phyloP scores from a whole-genome alignment of 2,329 filamentous ascomycete genomes.

The Cryphonectria carpinicola region DNA sequence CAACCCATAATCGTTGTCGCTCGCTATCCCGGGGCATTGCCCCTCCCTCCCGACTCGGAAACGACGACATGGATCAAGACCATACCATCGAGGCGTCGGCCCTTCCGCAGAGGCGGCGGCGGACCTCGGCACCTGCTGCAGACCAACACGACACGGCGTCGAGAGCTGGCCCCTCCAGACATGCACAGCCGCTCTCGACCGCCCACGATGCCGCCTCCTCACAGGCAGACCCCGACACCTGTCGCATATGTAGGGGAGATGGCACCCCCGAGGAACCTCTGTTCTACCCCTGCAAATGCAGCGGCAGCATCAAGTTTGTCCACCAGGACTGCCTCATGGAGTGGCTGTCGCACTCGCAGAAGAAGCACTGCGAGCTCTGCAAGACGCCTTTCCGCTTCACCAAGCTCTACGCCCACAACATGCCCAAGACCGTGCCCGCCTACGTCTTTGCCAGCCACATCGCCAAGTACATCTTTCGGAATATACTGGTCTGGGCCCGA shows the following conservation, averaged over 20 bases:
- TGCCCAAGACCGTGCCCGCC: conserved; percentile 83
- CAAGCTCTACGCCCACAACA: conserved; percentile 92
- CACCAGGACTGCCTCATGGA: conserved; percentile 99
- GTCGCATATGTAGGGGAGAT: conserved; percentile 94
- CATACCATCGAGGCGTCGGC: conserved; percentile 21
- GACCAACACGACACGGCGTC: conserved; percentile 14
- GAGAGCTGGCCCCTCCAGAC: conserved; percentile 11
- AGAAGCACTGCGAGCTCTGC: conserved; percentile 99
- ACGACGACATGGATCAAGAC: conserved; percentile 25
- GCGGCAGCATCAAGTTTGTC: conserved; percentile 97
- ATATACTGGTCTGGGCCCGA: conserved; percentile 77
- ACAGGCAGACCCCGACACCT: conserved; percentile 71
- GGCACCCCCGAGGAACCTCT: conserved; percentile 80
- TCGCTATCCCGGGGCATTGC: conserved; percentile 25
- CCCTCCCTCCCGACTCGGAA: conserved; percentile 21
- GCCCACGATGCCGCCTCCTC: conserved; percentile 26
- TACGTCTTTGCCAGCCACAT: conserved; percentile 82
- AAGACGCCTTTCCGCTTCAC: conserved; percentile 98
- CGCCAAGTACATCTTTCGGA: conserved; percentile 70
- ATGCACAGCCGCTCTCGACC: conserved; percentile 1
- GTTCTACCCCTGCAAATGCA: conserved; percentile 98
- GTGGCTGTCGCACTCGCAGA: conserved; percentile 97
- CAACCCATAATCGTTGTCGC: conserved; percentile 16
- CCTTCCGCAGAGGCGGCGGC: conserved; percentile 22
- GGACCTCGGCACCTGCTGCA: conserved; percentile 15